Conservation (phyloP, 2,329 filamentous ascomycete species). For the Cercospora brassicicola region DNA sequence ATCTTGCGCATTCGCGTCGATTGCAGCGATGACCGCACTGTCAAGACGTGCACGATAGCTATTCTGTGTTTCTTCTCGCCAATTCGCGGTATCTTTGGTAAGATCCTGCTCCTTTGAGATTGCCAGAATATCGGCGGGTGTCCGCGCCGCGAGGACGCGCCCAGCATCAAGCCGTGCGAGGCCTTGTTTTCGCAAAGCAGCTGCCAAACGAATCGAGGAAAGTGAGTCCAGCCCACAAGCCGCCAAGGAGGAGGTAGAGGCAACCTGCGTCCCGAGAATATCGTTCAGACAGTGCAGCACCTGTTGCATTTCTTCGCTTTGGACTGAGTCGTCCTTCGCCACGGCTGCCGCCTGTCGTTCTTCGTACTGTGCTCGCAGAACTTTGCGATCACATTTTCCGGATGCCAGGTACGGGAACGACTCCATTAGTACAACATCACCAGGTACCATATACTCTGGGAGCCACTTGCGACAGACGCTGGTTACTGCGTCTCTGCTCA, state of each 20-base stretch:
- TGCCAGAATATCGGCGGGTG: slow-evolving; percentile 36
- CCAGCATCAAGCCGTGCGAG: slow-evolving; percentile 56
- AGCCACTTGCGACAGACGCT: slow-evolving; percentile 71
- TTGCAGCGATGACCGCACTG: neutral
- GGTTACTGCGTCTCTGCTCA: slow-evolving; percentile 50
- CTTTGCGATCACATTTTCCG: slow-evolving; percentile 76
- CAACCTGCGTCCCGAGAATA: slow-evolving; percentile 24
- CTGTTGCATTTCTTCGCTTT: slow-evolving; percentile 10
- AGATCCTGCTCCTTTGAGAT: neutral
- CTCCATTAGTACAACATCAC: slow-evolving; percentile 64
- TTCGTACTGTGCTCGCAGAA: slow-evolving; percentile 58
- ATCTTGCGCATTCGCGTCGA: slow-evolving; percentile 10
- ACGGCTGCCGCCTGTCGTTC: slow-evolving; percentile 28
- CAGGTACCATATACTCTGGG: slow-evolving; percentile 79
- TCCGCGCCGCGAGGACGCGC: slow-evolving; percentile 61
- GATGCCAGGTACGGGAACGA: slow-evolving; percentile 75
- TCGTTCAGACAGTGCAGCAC: slow-evolving; percentile 26
- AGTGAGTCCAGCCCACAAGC: slow-evolving; percentile 67
- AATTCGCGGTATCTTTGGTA: neutral
- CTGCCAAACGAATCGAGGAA: slow-evolving; percentile 62
- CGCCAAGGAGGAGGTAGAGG: slow-evolving; percentile 48
- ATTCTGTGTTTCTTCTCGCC: slow-evolving; percentile 6
- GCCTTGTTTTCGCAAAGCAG: slow-evolving; percentile 59
- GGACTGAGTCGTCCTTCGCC: slow-evolving; percentile 27
- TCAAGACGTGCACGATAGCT: slow-evolving; percentile 16